Evolutionary conservation across 2,329 filamentous ascomycete species (phyloP).

Genomic region (Ophiostoma tasmaniense): DNA sequence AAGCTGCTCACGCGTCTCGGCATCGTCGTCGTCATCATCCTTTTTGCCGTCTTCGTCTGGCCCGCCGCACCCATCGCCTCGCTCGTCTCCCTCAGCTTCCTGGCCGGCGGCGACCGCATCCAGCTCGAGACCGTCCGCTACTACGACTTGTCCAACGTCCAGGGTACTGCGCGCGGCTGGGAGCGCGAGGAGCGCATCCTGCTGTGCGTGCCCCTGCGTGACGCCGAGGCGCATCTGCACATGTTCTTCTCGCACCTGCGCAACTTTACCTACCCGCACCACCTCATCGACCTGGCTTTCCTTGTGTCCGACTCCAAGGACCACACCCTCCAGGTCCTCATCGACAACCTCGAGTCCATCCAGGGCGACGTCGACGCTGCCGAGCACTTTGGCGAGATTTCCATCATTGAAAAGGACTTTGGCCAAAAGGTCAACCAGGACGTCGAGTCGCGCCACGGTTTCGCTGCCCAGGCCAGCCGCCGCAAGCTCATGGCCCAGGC

Average conservation of each 20-base stretch:
- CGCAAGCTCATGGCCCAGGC: slow-evolving; percentile 98
- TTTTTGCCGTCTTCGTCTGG: slow-evolving; percentile 70
- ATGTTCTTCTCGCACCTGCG: slow-evolving; percentile 99
- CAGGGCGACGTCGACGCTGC: slow-evolving; percentile 72
- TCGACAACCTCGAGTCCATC: slow-evolving; percentile 64
- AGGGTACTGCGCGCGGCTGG: slow-evolving; percentile 89
- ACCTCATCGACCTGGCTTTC: slow-evolving; percentile 92
- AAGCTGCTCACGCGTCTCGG: slow-evolving; percentile 63
- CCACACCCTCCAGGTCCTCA: slow-evolving; percentile 68
- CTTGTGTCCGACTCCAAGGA: slow-evolving; percentile 97
- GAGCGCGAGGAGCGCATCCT: slow-evolving; percentile 92
- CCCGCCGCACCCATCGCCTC: slow-evolving; percentile 55
- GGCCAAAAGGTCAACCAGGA: slow-evolving; percentile 97
- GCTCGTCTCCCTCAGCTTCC: slow-evolving; percentile 59
- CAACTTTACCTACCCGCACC: slow-evolving; percentile 95
- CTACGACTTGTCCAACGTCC: slow-evolving; percentile 86
- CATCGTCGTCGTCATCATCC: slow-evolving; percentile 47
- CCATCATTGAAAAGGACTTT: slow-evolving; percentile 97
- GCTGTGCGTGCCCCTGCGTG: slow-evolving; percentile 85
- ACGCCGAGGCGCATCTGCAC: slow-evolving; percentile 80
- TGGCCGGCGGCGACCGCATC: slow-evolving; percentile 58
- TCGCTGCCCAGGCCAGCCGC: slow-evolving; percentile 86
- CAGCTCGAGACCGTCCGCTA: slow-evolving; percentile 93
- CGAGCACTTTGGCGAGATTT: slow-evolving; percentile 88
- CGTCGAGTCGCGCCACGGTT: slow-evolving; percentile 93